Percentiles rank a stretch among this genome's conserved stretches.
Evolutionary conservation across 805 yeast genomes (phyloP).

Genomic region (Pichia deserticola): DNA sequence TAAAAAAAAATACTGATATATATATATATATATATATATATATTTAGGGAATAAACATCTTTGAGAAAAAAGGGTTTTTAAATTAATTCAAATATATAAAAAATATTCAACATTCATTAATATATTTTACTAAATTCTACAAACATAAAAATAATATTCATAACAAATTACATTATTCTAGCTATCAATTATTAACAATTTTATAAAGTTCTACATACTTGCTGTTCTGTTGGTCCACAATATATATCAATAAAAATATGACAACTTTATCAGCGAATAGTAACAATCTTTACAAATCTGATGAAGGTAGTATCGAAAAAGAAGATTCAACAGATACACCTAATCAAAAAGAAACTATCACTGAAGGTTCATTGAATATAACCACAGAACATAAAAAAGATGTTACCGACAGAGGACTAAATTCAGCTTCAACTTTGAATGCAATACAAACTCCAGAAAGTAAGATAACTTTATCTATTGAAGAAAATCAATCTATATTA

Average conservation of each 20-base stretch:
- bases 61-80: too few relatives aligned
- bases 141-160: too few relatives aligned
- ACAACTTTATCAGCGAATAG: slow-evolving; percentile 1
- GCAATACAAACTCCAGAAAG: neutral
- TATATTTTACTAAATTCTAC: too few relatives aligned
- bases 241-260: neutral
- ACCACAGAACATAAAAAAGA: neutral
- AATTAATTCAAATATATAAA: too few relatives aligned
- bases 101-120: too few relatives aligned
- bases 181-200: too few relatives aligned
- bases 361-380: neutral
- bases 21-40: too few relatives aligned
- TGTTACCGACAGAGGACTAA: neutral
- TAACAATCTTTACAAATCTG: neutral
- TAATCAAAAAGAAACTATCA: neutral
- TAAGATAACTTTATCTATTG: neutral
- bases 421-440: neutral
- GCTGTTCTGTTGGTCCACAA: too few relatives aligned
- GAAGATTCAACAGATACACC: neutral
- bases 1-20: too few relatives aligned
- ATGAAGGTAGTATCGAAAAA: neutral
- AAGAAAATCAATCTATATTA: neutral
- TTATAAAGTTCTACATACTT: too few relatives aligned
- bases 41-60: too few relatives aligned
- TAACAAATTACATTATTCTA: too few relatives aligned